A percentile compares a stretch with the other conserved stretches of the same genome.
These are phyloP conservation scores for Suillus plorans DNA, from an alignment of 768 basidiomycete genomes.

Conservation along the genomic window DNA sequence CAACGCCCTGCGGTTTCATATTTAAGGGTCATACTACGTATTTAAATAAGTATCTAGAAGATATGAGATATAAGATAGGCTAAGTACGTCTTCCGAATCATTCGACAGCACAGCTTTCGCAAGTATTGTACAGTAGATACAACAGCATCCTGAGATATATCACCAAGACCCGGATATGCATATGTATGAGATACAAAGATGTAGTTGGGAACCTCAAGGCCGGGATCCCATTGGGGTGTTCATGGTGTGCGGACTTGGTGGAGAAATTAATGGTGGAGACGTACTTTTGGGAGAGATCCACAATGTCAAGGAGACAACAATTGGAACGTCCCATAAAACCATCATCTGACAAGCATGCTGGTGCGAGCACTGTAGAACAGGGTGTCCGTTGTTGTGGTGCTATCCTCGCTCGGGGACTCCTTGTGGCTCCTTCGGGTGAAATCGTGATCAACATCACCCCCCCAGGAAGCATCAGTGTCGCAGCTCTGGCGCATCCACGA, in stretches of 20 bases:
- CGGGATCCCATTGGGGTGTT: background rate
- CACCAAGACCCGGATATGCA: background rate
- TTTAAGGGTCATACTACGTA: background rate
- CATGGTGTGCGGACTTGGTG: background rate
- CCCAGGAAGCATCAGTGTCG: slow-evolving; percentile 12
- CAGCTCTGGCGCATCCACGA: slow-evolving; percentile 12
- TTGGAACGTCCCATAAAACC: background rate
- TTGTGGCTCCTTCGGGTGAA: slow-evolving; percentile 11
- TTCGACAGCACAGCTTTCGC: background rate
- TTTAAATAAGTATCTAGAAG: background rate
- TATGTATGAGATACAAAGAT: background rate
- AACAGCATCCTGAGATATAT: slow-evolving; percentile 1
- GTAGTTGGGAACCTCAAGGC: background rate
- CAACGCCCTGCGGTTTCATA: background rate
- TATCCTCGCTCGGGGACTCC: slow-evolving; percentile 25
- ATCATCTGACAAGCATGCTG: slow-evolving; percentile 19
- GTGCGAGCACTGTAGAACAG: slow-evolving; percentile 32
- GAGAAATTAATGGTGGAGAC: background rate
- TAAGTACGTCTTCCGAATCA: background rate
- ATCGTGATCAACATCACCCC: background rate
- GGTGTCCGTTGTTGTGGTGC: slow-evolving; percentile 20
- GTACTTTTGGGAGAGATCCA: background rate
- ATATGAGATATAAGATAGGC: background rate
- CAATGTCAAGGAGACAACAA: background rate
- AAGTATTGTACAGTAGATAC: background rate